Evolutionary conservation across 2,329 filamentous ascomycete species (phyloP).

Genomic region (Aspergillus hiratsukae): DNA sequence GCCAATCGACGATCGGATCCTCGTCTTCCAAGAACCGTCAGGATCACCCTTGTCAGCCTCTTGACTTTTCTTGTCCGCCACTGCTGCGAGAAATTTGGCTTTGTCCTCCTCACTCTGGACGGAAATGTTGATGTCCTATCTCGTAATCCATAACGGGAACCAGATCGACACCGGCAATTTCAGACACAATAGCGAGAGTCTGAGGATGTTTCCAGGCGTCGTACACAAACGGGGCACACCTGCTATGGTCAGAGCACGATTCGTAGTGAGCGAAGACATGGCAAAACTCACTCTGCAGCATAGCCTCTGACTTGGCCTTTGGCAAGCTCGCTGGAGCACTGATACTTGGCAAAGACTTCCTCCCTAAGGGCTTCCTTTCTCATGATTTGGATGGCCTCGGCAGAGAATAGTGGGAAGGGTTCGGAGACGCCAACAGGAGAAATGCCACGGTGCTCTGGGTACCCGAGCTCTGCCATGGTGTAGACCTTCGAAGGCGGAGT

Average conservation of each 20-base stretch:
- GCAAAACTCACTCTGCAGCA: conserved; percentile 49
- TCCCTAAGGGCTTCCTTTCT: conserved; percentile 58
- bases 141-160: conserved; percentile 53
- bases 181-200: conserved; percentile 46
- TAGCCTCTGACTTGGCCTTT: conserved; percentile 54
- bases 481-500: conserved; percentile 48
- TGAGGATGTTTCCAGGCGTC: conserved; percentile 56
- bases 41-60: conserved; percentile 41
- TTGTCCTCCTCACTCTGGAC: conserved; percentile 48
- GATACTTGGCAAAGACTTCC: conserved; percentile 53
- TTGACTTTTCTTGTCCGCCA: conserved; percentile 35
- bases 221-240: conserved; percentile 61
- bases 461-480: conserved; percentile 60
- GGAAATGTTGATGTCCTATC: conserved; percentile 53
- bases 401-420: conserved; percentile 60
- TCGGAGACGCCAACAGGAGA: conserved; percentile 62
- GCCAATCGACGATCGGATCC: conserved; percentile 58
- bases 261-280: neutral
- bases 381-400: conserved; percentile 59
- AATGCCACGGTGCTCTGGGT: conserved; percentile 52
- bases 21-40: conserved; percentile 45
- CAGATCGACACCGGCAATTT: conserved; percentile 53
- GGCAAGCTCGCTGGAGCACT: conserved; percentile 56
- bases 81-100: conserved; percentile 38
- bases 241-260: conserved; percentile 20